A percentile compares a stretch with the other conserved stretches of the same genome.
Conservation (phyloP, 2,329 filamentous ascomycete genomes). For the Cryphonectria nitschkei region DNA sequence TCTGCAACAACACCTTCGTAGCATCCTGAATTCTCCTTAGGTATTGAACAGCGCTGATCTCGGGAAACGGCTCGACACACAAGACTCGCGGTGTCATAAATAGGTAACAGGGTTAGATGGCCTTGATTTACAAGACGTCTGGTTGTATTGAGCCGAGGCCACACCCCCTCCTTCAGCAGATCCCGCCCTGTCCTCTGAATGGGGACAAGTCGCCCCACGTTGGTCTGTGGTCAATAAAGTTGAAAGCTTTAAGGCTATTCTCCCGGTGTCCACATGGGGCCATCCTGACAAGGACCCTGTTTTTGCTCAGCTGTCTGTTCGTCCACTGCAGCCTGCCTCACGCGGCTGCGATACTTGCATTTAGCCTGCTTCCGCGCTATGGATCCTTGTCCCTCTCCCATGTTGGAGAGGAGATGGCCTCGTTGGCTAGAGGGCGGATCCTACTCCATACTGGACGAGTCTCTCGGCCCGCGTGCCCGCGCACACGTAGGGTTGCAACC, state of each 20-base stretch:
- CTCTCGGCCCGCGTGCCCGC: slow-evolving; percentile 24
- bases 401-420: background rate
- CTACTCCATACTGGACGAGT: slow-evolving; percentile 13
- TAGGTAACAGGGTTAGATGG: background rate
- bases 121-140: background rate
- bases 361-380: slow-evolving; percentile 21
- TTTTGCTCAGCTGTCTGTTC: background rate
- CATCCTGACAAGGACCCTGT: background rate
- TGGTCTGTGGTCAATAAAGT: background rate
- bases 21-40: background rate
- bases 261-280: slow-evolving; percentile 1
- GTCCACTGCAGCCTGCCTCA: background rate
- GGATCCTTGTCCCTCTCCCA: slow-evolving; percentile 16
- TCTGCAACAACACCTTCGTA: background rate
- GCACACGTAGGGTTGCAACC: background rate
- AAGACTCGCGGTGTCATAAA: background rate
- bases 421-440: slow-evolving; percentile 19
- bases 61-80: background rate
- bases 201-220: background rate
- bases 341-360: slow-evolving; percentile 9
- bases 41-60: slow-evolving; percentile 1
- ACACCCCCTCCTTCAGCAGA: background rate
- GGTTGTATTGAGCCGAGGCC: background rate
- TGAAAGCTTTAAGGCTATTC: background rate
- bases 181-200: background rate